These are phyloP conservation scores for Trichaptum fuscoviolaceum DNA, from an alignment of 768 basidiomycete genomes.

Conservation along the genomic window DNA sequence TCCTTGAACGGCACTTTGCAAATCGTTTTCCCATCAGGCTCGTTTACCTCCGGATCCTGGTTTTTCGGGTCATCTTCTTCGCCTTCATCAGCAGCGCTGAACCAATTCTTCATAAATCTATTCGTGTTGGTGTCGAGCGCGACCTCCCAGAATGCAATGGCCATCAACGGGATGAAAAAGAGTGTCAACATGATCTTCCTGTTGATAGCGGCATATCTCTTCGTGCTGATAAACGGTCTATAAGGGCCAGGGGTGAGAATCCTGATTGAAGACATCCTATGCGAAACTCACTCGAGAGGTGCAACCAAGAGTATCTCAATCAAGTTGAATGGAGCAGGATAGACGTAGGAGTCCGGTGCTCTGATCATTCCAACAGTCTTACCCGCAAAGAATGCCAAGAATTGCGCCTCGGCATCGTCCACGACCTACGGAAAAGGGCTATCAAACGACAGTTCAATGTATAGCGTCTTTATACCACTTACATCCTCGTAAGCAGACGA, in stretches of 20 bases:
- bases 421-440: constrained; percentile 49
- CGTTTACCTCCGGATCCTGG: constrained; percentile 58
- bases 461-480: constrained; percentile 18
- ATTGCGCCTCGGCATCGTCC: constrained; percentile 84
- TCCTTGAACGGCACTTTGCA: constrained; percentile 67
- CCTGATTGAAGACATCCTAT: constrained; percentile 8
- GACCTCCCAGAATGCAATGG: constrained; percentile 76
- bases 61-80: constrained; percentile 46
- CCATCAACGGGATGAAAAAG: constrained; percentile 75
- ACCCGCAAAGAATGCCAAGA: constrained; percentile 82
- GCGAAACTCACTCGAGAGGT: constrained; percentile 71
- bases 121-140: constrained; percentile 41
- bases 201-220: constrained; percentile 71
- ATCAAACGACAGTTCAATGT: neutral
- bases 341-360: constrained; percentile 79
- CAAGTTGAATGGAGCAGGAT: constrained; percentile 91
- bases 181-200: constrained; percentile 67
- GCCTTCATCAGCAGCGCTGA: constrained; percentile 50
- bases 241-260: constrained; percentile 8
- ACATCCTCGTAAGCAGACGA: constrained; percentile 89
- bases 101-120: constrained; percentile 66
- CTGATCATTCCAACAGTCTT: constrained; percentile 84
- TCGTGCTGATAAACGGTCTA: constrained; percentile 42
- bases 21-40: constrained; percentile 58
- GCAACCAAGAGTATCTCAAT: constrained; percentile 75